Evolutionary conservation across 1,139 yeast species (phyloP).

Genomic region (Eremothecium cymbalariae): DNA sequence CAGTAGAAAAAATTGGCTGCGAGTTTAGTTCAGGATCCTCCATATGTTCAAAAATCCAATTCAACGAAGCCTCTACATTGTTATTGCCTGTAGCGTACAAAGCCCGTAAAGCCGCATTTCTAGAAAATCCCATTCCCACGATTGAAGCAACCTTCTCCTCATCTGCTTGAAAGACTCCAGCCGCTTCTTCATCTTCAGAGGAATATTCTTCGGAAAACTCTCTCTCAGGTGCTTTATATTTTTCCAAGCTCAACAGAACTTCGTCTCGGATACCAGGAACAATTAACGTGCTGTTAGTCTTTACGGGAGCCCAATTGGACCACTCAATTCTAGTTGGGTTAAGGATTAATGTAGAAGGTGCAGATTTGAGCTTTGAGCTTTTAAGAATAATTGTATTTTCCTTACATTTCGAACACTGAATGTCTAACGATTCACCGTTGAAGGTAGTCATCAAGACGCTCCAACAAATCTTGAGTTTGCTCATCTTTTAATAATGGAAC

Average conservation of each 20-base stretch:
- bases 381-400: conserved; percentile 33
- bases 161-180: conserved; percentile 45
- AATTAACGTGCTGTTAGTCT: conserved; percentile 63
- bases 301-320: conserved; percentile 85
- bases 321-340: conserved; percentile 75
- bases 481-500: conserved; percentile 45
- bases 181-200: conserved; percentile 37
- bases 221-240: conserved; percentile 31
- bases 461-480: conserved; percentile 41
- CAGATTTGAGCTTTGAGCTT: conserved; percentile 50
- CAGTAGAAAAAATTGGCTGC: conserved; percentile 38
- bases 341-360: conserved; percentile 62
- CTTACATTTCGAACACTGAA: conserved; percentile 57
- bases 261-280: conserved; percentile 40
- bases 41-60: conserved; percentile 84
- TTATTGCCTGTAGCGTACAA: conserved; percentile 65
- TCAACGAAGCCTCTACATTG: conserved; percentile 70
- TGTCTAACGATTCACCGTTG: conserved; percentile 53
- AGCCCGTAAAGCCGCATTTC: conserved; percentile 56
- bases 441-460: conserved; percentile 44
- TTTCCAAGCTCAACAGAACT: conserved; percentile 32
- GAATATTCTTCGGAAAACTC: conserved; percentile 16
- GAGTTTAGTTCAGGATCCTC: conserved; percentile 74
- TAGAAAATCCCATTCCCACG: conserved; percentile 85
- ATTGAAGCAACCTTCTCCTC: conserved; percentile 47